Evolutionary conservation across 2,329 filamentous ascomycete genomes (phyloP).

Genomic region (Monosporascus sp.): DNA sequence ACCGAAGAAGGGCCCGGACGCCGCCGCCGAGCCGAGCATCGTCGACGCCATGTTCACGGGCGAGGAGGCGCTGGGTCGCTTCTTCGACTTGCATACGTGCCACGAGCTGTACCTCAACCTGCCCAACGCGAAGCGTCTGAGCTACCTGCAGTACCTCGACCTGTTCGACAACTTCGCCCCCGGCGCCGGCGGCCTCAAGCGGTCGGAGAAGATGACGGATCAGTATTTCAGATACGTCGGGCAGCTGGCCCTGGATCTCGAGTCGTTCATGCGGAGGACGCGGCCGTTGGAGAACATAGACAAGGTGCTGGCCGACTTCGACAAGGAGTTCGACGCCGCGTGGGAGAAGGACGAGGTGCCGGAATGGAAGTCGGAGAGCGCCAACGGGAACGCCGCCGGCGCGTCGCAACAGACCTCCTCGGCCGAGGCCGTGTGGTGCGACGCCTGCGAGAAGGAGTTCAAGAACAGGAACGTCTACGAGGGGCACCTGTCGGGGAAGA

Average conservation of each 20-base stretch:
- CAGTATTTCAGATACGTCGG: conserved; percentile 88
- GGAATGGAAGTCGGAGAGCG: conserved; percentile 66
- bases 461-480: conserved; percentile 94
- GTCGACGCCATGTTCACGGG: conserved; percentile 93
- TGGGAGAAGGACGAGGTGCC: conserved; percentile 78
- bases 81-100: conserved; percentile 77
- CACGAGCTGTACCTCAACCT: conserved; percentile 92
- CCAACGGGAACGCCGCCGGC: conserved; percentile 31
- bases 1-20: conserved; percentile 56
- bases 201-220: conserved; percentile 82
- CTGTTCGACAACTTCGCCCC: conserved; percentile 81
- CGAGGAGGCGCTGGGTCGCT: conserved; percentile 89
- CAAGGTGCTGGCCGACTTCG: conserved; percentile 69
- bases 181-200: conserved; percentile 68
- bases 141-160: conserved; percentile 90
- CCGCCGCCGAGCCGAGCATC: conserved; percentile 58
- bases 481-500: conserved; percentile 81
- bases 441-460: conserved; percentile 90
- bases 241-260: conserved; percentile 74
- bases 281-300: conserved; percentile 82
- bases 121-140: conserved; percentile 75
- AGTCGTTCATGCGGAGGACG: conserved; percentile 79
- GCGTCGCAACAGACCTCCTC: conserved; percentile 29
- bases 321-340: conserved; percentile 74
- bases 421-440: conserved; percentile 75